Evolutionary conservation across 78 protist species (phyloP).

Genomic region (Protostelium mycophagum): DNA sequence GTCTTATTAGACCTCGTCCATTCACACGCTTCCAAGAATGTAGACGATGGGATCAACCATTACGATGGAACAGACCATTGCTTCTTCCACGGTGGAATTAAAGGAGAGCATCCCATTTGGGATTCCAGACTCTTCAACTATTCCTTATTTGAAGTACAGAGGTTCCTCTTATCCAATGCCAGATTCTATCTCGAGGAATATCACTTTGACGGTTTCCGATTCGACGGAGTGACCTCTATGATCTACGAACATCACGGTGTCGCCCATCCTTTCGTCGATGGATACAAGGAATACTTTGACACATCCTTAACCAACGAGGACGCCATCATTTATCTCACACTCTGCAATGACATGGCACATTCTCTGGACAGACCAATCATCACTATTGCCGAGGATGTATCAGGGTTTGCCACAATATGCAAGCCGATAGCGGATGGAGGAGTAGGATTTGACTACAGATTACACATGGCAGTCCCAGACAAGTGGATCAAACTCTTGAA

Average conservation of each 20-base stretch:
- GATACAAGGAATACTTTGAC: constrained; percentile 89
- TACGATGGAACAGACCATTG: constrained; percentile 82
- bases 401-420: constrained; percentile 90
- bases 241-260: constrained; percentile 90
- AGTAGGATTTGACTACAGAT: constrained; percentile 91
- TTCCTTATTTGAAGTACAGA: constrained; percentile 75
- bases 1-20: constrained; percentile 94
- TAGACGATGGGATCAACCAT: constrained; percentile 84
- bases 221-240: constrained; percentile 93
- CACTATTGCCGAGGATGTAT: constrained; percentile 93
- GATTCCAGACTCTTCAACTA: constrained; percentile 91
- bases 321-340: constrained; percentile 71
- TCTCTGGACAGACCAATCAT: constrained; percentile 36
- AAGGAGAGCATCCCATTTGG: constrained; percentile 85
- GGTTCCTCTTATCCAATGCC: constrained; percentile 89
- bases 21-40: constrained; percentile 68
- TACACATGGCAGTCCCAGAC: constrained; percentile 91
- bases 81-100: constrained; percentile 84
- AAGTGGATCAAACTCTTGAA: constrained; percentile 93
- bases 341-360: constrained; percentile 55
- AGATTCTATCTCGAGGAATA: constrained; percentile 68
- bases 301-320: constrained; percentile 65
- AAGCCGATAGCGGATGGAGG: constrained; percentile 87
- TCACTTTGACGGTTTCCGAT: constrained; percentile 95
- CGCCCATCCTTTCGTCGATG: constrained; percentile 52